A percentile compares a stretch with the other conserved stretches of the same genome.
Conservation (phyloP, 164 flowering plant genomes). For the Dillenia suffruticosa region DNA sequence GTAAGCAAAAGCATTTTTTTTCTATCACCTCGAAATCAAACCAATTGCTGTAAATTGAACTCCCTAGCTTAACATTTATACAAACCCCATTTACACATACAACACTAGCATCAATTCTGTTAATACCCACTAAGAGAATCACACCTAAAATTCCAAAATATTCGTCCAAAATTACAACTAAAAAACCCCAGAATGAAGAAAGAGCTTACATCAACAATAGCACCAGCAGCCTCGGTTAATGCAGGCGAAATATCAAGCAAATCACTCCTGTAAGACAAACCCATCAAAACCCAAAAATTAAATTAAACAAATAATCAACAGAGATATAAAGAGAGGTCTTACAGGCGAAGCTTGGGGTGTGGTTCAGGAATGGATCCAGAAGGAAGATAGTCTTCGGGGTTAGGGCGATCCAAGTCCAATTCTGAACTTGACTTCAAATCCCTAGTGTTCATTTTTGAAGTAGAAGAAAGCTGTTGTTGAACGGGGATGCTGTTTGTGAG, state of each 20-base stretch:
- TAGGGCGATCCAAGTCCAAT: constrained; percentile 81
- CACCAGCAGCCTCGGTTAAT: constrained; percentile 92
- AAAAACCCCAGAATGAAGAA: not conserved
- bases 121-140: not conserved
- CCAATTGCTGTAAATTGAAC: not conserved
- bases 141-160: not conserved
- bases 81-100: not conserved
- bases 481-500: too few species aligned
- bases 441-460: too few species aligned
- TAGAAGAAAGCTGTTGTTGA: too few species aligned
- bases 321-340: constrained; percentile 10
- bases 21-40: not conserved
- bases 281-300: not conserved
- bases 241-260: constrained; percentile 87
- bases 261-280: constrained; percentile 55
- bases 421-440: constrained; percentile 34
- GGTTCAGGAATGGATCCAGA: constrained; percentile 61
- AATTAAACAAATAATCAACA: not conserved
- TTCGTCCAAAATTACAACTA: not conserved
- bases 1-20: not conserved
- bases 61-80: not conserved
- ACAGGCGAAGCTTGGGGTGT: constrained; percentile 73
- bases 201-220: constrained; percentile 79
- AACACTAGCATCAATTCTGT: not conserved
- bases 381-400: constrained; percentile 82